phyloP scores from a whole-genome alignment of 306 rosid genomes.

The Pyrus betulifolia region DNA sequence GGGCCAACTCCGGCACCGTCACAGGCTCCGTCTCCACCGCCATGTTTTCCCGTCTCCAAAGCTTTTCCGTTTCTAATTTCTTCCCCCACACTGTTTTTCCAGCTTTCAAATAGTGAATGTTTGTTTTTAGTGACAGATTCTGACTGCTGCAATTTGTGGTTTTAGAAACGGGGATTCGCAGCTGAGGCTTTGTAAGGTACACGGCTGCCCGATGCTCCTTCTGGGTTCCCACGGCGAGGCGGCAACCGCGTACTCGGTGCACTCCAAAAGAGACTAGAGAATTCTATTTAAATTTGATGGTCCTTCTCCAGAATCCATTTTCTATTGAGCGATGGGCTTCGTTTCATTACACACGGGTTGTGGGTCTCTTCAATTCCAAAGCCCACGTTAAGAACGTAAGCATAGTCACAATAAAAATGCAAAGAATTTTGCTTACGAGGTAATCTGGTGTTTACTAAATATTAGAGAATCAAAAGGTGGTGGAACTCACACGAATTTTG shows the following conservation, averaged over 20 bases:
- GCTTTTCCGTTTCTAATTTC: background rate
- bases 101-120: background rate
- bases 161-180: background rate
- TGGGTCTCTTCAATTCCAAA: background rate
- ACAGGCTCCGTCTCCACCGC: conserved; percentile 46
- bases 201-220: background rate
- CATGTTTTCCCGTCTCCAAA: background rate
- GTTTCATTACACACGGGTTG: background rate
- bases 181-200: background rate
- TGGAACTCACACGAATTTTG: no score
- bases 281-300: background rate
- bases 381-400: no score
- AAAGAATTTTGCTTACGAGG: no score
- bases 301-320: background rate
- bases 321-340: background rate
- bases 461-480: no score
- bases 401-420: no score
- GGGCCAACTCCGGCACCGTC: conserved; percentile 42
- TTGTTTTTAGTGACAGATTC: background rate
- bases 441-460: no score
- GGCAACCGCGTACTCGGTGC: background rate
- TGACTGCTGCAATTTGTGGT: background rate
- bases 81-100: background rate
- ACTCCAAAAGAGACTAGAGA: background rate
- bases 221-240: background rate